phyloP scores from a whole-genome alignment of 2,329 filamentous ascomycete species.

The Claviceps sp. region DNA sequence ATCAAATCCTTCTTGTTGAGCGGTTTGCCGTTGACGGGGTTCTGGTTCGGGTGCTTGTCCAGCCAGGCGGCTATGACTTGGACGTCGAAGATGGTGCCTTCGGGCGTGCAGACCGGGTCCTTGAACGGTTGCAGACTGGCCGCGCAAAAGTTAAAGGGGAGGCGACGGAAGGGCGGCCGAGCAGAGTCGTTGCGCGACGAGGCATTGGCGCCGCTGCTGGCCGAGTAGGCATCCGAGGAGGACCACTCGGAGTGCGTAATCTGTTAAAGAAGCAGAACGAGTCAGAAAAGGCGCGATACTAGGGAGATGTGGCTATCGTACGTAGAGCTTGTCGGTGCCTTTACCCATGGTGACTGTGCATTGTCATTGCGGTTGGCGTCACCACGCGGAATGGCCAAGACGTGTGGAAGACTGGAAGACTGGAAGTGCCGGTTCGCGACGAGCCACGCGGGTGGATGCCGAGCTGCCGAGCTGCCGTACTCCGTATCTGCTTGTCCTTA shows the following conservation, averaged over 20 bases:
- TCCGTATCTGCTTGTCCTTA: neutral
- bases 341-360: constrained; percentile 22
- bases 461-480: no score
- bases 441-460: neutral
- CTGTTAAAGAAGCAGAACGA: constrained; percentile 11
- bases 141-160: constrained; percentile 97
- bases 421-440: no score
- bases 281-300: neutral
- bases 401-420: no score
- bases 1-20: constrained; percentile 74
- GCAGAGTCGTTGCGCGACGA: constrained; percentile 23
- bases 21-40: constrained; percentile 72
- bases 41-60: constrained; percentile 73
- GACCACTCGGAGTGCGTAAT: constrained; percentile 99
- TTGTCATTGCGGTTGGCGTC: neutral
- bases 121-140: constrained; percentile 90
- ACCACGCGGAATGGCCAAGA: no score
- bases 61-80: constrained; percentile 92
- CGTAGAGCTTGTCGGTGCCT: constrained; percentile 33
- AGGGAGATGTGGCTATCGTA: constrained; percentile 10
- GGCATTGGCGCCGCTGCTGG: constrained; percentile 38
- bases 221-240: constrained; percentile 76
- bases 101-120: constrained; percentile 79
- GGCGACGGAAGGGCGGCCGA: constrained; percentile 59
- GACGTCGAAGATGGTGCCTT: constrained; percentile 87